Evolutionary conservation across 108 stramenopile species (phyloP), one percentile per base, ranked within the genome.

Genomic region (Nitzschia palea): DNA sequence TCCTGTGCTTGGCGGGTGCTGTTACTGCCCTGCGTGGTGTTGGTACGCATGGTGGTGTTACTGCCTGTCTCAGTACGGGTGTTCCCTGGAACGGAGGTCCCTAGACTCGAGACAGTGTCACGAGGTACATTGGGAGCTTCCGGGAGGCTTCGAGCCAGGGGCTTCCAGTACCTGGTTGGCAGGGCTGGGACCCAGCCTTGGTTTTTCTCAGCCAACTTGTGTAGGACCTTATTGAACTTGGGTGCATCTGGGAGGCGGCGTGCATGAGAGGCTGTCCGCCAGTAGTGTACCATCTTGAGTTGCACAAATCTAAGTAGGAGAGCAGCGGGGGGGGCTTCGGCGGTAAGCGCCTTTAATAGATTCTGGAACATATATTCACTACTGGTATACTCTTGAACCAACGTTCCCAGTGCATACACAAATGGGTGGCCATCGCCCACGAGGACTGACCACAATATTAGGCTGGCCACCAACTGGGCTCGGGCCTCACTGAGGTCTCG

Each of bases 241-340:
- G 48, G 48, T 5, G 48, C 48, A 6, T 30, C 6, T 6, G 55
- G 30, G 28, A 55, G 18, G 29, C 12, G 8, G 28, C 28, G 10
- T 8, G 28, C 9, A 3, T 8, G 12, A 9, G 31, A 5, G 29
- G 55, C 55, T 29, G 5, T 5, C 29, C 55, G 27, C 55, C 26
- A 55, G 31, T 55, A 31, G 9, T 26, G 5, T 26, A 31, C n/a
- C 9, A 31, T 30, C 15, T 9, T 26, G 5, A 55, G 26, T n/a
- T 55, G 55, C 27, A 55, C 55, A 8, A 30, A 31, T 5, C 55
- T 26, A 31, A 55, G 55, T 5, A 55, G 30, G 17, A 55, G 29
- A 9, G 30, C 4, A 5, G 30, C 30, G 29, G 29, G 26, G 8
- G 55, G 55, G 14, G 27, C 4, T 8, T 30, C 55, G 8, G 28